Percentiles rank a stretch among this genome's conserved stretches.
phyloP scores from a whole-genome alignment of 1,139 yeast genomes.

The Yamadazyma diddensiae region DNA sequence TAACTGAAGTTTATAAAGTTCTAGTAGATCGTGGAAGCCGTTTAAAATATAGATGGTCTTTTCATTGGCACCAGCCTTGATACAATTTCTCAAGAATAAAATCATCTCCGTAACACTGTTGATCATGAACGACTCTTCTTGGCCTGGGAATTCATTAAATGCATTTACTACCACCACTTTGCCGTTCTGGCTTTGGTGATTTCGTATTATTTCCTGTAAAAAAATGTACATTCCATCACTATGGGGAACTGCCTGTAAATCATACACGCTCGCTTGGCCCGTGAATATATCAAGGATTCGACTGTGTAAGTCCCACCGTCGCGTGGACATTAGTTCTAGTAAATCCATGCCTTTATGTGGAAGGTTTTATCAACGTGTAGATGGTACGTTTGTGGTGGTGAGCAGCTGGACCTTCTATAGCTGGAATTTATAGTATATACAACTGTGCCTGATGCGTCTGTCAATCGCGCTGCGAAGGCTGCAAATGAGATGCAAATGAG shows the following conservation, averaged over 20 bases:
- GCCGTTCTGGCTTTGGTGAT: neutral
- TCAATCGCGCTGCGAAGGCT: no score
- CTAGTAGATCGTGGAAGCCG: slow-evolving; percentile 36
- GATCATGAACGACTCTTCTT: no score
- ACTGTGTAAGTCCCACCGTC: no score
- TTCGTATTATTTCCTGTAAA: neutral
- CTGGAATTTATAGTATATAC: no score
- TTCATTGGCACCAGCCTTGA: neutral
- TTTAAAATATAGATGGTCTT: slow-evolving; percentile 23
- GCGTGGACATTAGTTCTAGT: no score
- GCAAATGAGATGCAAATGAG: no score
- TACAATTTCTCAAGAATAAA: slow-evolving; percentile 17
- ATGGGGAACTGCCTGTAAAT: slow-evolving; percentile 39
- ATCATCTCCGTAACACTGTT: slow-evolving; percentile 29
- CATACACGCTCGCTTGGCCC: slow-evolving; percentile 22
- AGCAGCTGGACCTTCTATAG: no score
- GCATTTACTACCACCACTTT: slow-evolving; percentile 31
- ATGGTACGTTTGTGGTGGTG: no score
- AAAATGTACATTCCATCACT: slow-evolving; percentile 5
- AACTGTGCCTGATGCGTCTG: no score
- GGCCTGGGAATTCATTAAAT: slow-evolving; percentile 28
- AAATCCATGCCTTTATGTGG: no score
- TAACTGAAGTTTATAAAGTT: slow-evolving; percentile 34
- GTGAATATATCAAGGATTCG: no score
- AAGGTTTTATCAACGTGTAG: no score